Percentiles rank a stretch among this genome's conserved stretches.
phyloP scores from a whole-genome alignment of 768 basidiomycete species.

The Pisolithus tinctorius region DNA sequence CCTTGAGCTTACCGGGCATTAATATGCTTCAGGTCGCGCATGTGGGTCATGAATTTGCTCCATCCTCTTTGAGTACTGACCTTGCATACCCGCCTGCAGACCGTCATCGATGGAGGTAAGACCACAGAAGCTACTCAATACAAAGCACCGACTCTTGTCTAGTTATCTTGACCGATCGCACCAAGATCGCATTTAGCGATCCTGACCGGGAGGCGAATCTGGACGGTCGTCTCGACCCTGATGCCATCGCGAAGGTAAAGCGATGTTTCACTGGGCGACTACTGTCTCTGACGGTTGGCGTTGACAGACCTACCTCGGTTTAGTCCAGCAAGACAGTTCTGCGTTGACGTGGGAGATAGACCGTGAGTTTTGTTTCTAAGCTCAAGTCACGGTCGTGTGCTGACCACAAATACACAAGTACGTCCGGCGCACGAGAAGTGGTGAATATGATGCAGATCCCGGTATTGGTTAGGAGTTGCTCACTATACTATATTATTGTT shows the following conservation, averaged over 20 bases:
- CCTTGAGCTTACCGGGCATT: slow-evolving; percentile 1
- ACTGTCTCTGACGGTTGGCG: background rate
- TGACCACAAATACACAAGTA: slow-evolving; percentile 19
- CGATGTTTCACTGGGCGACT: background rate
- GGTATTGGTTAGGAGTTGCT: background rate
- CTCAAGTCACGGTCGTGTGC: background rate
- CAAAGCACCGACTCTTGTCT: slow-evolving; percentile 14
- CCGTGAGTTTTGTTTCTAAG: slow-evolving; percentile 36
- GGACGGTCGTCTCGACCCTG: slow-evolving; percentile 48
- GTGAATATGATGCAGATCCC: slow-evolving; percentile 21
- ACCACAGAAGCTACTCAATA: background rate
- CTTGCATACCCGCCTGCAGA: slow-evolving; percentile 28
- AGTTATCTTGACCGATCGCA: slow-evolving; percentile 35
- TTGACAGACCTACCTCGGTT: slow-evolving; percentile 54
- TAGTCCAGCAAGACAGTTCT: slow-evolving; percentile 62
- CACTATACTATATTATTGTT: background rate
- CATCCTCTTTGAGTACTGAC: background rate
- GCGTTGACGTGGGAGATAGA: slow-evolving; percentile 80
- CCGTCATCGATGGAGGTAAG: slow-evolving; percentile 62
- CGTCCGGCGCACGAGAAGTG: slow-evolving; percentile 51
- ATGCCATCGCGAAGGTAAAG: slow-evolving; percentile 60
- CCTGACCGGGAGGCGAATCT: slow-evolving; percentile 38
- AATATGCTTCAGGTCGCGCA: slow-evolving; percentile 46
- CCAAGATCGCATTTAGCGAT: slow-evolving; percentile 22
- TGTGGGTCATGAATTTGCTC: slow-evolving; percentile 33